Evolutionary conservation across 169 alveolate species (phyloP), one percentile per base, ranked within the genome.

Genomic region (Plasmodium sp.): DNA sequence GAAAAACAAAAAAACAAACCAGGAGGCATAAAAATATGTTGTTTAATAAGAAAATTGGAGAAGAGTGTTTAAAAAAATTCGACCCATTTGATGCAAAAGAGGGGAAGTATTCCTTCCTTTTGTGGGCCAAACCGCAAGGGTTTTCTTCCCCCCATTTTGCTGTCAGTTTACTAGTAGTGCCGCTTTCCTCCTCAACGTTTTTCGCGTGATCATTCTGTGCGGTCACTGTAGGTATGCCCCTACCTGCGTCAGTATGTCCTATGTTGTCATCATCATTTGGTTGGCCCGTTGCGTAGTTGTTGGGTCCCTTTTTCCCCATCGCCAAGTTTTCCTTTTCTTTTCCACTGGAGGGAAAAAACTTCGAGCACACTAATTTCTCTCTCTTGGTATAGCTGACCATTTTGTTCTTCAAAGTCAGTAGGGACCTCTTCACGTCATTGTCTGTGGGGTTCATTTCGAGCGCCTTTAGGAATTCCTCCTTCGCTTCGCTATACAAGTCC

Each of bases 341-440:
- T 58, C 31, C 84, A 41, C 83, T 79, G 34, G 72, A 58, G 6
- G 94, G 73, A 71, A 90, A 90, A 62, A 90, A 16, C 83, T 90
- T 90, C 33, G 92, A 80, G 56, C 84, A 90, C 12, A 90, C 77
- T 81, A 79, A 90, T 90, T 90, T 90, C 18, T 90, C 83, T 54
- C 73, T 90, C 62, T 90, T 90, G 54, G 81, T 71, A 18, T 90
- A 90, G 62, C 31, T 90, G 43, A 67, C 33, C 27, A 90, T 81
- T 74, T 90, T 90, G 14, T 33, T 45, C 54, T 71, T 81, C 83
- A 90, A 41, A 43, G 39, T 41, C 18, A 81, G 58, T 62, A 90
- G 45, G 7, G 94, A 80, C n/a, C 48, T 79, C 43, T 90, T 90
- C 54, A 33, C 83, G 83, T 90, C 71, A 34, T 81, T 90, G 54